Evolutionary conservation across 352 stramenopile genomes (phyloP).

Genomic region (Aphanomyces invadans): DNA sequence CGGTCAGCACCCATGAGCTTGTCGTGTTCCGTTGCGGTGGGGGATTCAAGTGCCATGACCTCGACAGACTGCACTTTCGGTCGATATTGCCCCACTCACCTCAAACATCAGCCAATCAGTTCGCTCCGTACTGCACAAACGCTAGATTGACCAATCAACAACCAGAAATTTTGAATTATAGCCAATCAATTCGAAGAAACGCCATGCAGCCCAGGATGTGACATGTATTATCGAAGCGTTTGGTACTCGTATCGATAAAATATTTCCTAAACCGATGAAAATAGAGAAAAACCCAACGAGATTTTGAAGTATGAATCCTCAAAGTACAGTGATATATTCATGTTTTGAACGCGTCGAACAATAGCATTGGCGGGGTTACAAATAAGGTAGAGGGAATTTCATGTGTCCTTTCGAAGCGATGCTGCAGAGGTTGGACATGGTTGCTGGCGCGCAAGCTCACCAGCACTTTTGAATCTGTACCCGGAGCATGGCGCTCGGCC

Average conservation of each 20-base stretch:
- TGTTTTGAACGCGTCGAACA: too few species aligned
- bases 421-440: conserved; percentile 8
- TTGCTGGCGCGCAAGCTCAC: not conserved
- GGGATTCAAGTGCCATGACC: conserved; percentile 10
- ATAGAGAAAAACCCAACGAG: too few species aligned
- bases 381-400: too few species aligned
- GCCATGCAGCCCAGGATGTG: too few species aligned
- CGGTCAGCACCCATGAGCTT: conserved; percentile 8
- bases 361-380: too few species aligned
- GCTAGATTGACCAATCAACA: not conserved
- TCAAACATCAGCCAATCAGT: not conserved
- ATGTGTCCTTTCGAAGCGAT: too few species aligned
- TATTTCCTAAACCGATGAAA: too few species aligned
- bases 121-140: not conserved
- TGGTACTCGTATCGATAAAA: too few species aligned
- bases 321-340: too few species aligned
- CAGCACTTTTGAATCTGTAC: not conserved
- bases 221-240: too few species aligned
- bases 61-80: not conserved
- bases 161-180: not conserved
- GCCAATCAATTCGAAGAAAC: too few species aligned
- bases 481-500: not conserved
- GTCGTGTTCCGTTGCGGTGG: not conserved
- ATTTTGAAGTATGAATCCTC: too few species aligned
- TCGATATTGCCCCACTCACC: not conserved